Evolutionary conservation across 306 rosid species (phyloP), one percentile per base, ranked within the genome.

Genomic region (Oxytropis ochrocephala): DNA sequence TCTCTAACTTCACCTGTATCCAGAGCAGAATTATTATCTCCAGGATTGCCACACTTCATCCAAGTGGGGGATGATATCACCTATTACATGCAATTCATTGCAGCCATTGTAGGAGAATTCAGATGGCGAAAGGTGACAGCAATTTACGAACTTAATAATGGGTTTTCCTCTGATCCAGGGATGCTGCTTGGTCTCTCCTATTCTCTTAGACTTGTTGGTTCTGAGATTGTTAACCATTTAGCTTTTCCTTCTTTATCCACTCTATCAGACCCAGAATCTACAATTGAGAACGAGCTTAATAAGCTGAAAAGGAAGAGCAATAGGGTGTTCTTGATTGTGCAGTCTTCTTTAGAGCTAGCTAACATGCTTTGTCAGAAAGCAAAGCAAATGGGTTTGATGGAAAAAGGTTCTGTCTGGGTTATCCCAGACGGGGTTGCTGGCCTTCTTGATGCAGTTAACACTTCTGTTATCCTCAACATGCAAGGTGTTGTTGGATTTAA

Each of bases 401-500:
- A 53, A 35, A 73, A 82, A 52, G 93, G 89, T 35, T 81, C 67
- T 59, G 87, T 74, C 0, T 89, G 91, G 93, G 70, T 87, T 30
- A 69, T 89, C n/a, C 75, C 84, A 2, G 83, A 83, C 58, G 84
- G 78, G 43, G 68, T 87, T 49, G 78, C 83, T 14, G 68, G 80
- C 51, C 77, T 74, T 47, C 78, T 89, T 11, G 83, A 81, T 67
- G 78, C 87, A 2, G 76, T 78, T 49, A 79, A 87, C 11, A 59
- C 82, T 2, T 81, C 87, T 5, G 51, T 44, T 27, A 82, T 30
- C 43, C n/a, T 5, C n/a, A 71, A 70, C 63, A 85, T 89, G 96
- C 86, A 83, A 80, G 89, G 87, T 19, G 75, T 89, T 7, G 12
- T 87, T 61, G 93, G 93, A 19, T 64, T 87, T 36, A 76, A 74